Base-by-base conservation (phyloP, 768 basidiomycete genomes). In the Lanmaoa rubissima region DNA sequence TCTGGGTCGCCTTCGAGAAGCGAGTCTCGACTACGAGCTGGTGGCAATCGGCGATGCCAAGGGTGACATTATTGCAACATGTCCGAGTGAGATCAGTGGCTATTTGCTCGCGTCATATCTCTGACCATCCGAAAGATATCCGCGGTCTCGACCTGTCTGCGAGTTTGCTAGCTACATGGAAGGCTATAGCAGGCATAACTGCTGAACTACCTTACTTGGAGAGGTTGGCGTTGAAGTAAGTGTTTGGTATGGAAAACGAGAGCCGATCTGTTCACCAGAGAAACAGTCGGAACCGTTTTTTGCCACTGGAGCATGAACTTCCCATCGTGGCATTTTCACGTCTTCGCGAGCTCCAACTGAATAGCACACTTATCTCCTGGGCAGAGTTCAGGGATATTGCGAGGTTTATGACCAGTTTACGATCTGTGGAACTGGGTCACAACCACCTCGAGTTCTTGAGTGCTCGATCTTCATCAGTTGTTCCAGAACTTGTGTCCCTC, bases 71-170 rank as follows among this genome's bases (percentile, higher is more conserved):
- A 61, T 66, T 36, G 69, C 75, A 36, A 83, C 78, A 26, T 92
- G 88, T 66, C 83, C 87, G 38, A 87, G 91, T 92, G 69, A 79
- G 85, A 60, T 35, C 36, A 41, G 49, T 56, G 42, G 28, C 51
- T 47, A 39, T 60, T 45, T 47, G 48, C 40, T 55, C 50, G 11
- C 13, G 51, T 59, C 19, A 53, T 39, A 48, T 48, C 21, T 51
- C 59, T 67, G 40, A 70, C 48, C 40, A 31, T 51, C 46, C 48
- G 48, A 55, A 60, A 95, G 92, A 82, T 65, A 78, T 94, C 43
- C 82, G 81, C n/a, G 86, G 84, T 10, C 76, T 98, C 38, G 90
- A 97, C 74, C 75, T 98, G 38, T 92, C 94, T 16, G 75, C 77
- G 43, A 94, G 79, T 70, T 79, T 97, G 17, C 63, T 97, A 34